A percentile compares a stretch with the other conserved stretches of the same genome.
Evolutionary conservation across 805 yeast genomes (phyloP).

Genomic region (Candida andamanensis): DNA sequence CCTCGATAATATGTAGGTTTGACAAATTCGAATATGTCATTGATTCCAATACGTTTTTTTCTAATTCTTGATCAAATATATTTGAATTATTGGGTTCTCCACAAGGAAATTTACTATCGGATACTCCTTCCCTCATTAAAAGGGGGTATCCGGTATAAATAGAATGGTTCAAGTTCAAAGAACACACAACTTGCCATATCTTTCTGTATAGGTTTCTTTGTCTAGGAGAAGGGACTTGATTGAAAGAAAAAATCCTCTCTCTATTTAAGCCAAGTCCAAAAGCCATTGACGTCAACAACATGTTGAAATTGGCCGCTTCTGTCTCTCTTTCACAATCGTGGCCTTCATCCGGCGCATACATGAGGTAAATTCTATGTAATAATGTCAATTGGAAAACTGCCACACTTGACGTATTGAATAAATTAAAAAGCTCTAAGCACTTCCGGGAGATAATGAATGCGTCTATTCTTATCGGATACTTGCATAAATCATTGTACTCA

Average conservation of each 20-base stretch:
- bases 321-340: constrained; percentile 58
- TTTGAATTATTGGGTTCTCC: background rate
- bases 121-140: background rate
- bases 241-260: background rate
- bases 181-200: constrained; percentile 1
- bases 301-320: constrained; percentile 43
- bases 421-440: constrained; percentile 31
- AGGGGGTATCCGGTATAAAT: constrained; percentile 1
- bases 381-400: constrained; percentile 50
- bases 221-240: background rate
- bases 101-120: too few species aligned
- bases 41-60: background rate
- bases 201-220: constrained; percentile 2
- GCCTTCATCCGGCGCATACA: constrained; percentile 49
- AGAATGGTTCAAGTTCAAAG: constrained; percentile 1
- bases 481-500: constrained; percentile 20
- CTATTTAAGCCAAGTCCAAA: constrained; percentile 1
- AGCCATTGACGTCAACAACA: constrained; percentile 36
- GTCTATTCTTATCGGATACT: constrained; percentile 24
- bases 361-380: constrained; percentile 46
- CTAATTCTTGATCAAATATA: background rate
- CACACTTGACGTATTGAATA: constrained; percentile 36
- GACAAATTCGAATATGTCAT: too few species aligned
- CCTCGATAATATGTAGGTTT: background rate
- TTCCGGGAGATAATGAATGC: constrained; percentile 25